Evolutionary conservation across 768 basidiomycete species (phyloP).

Genomic region (Coprinellus micaceus): DNA sequence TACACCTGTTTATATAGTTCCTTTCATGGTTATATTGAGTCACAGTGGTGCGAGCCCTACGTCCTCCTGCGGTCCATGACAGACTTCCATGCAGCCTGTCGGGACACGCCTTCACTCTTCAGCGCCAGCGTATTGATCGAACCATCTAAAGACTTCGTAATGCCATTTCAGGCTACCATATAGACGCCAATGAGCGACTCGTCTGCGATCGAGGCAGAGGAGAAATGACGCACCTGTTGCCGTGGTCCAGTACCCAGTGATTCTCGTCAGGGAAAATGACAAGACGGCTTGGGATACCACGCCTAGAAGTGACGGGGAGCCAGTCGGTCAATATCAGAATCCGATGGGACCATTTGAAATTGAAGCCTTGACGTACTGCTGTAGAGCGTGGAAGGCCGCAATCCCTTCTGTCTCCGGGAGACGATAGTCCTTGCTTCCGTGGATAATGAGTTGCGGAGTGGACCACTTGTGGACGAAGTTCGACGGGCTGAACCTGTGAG

Average conservation of each 20-base stretch:
- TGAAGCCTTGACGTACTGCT: conserved; percentile 53
- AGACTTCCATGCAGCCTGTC: not conserved
- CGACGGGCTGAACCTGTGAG: conserved; percentile 64
- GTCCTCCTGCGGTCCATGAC: no score
- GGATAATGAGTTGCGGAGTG: conserved; percentile 81
- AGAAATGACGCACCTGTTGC: conserved; percentile 52
- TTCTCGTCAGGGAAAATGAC: conserved; percentile 90
- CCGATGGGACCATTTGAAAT: not conserved
- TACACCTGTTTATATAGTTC: no score
- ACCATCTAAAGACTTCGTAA: conserved; percentile 90
- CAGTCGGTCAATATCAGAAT: not conserved
- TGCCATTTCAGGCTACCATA: conserved; percentile 85
- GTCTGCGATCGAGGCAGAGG: not conserved
- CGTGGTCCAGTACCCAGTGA: conserved; percentile 84
- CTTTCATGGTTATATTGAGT: no score
- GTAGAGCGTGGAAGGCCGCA: conserved; percentile 79
- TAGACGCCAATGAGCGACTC: not conserved
- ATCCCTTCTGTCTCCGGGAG: conserved; percentile 84
- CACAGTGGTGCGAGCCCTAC: no score
- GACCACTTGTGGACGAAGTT: conserved; percentile 83
- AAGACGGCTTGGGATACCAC: conserved; percentile 67
- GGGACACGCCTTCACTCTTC: not conserved
- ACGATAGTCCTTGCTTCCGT: conserved; percentile 86
- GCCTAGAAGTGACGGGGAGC: conserved; percentile 35
- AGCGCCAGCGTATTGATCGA: conserved; percentile 62